Evolutionary conservation across 345 rosid species (phyloP), one percentile per base, ranked within the genome.

Genomic region (Citrus unshiu): DNA sequence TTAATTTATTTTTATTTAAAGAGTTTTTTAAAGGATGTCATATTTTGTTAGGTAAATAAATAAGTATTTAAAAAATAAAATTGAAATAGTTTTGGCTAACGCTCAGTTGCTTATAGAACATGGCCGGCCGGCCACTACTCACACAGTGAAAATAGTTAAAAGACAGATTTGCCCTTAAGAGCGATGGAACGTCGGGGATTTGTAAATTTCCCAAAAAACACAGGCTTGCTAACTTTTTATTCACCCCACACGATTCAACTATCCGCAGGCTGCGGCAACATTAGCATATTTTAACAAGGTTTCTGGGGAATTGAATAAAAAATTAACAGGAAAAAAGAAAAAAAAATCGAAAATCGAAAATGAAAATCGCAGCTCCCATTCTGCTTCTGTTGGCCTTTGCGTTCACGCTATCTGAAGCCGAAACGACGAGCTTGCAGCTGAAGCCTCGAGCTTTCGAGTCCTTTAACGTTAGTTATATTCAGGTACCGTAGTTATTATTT

Each of bases 401-500:
- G 19, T 65, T 83, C 18, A 2, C 22, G 70, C 13, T 68, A 51
- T 81, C 81, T 4, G 77, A 77, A 64, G 79, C 88, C 34, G 80
- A 84, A 75, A 70, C 88, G 0, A 77, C 8, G 68, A 70, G 30
- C 62, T 73, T 77, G 54, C 68, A 37, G 77, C 43, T 56, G 14
- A 69, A 84, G 68, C 92, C 93, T 77, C 91, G 80, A 40, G 83
- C 87, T 65, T 83, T 83, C 10, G 86, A 83, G 6, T 77, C 88
- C 49, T 87, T 85, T 67, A 92, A 91, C 67, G 87, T 91, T 79
- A 91, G 89, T 73, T 86, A 87, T 78, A 89, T 92, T 85, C 89
- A 91, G 94, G 94, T 89, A 71, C 46, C 63, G 22, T 5, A 16
- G 7, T 49, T 66, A 1, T 16, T 63, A 9, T 2, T 8, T 43